These are phyloP conservation scores for Xanthoceras sorbifolium DNA, from an alignment of 345 rosid species.

Conservation along the genomic window DNA sequence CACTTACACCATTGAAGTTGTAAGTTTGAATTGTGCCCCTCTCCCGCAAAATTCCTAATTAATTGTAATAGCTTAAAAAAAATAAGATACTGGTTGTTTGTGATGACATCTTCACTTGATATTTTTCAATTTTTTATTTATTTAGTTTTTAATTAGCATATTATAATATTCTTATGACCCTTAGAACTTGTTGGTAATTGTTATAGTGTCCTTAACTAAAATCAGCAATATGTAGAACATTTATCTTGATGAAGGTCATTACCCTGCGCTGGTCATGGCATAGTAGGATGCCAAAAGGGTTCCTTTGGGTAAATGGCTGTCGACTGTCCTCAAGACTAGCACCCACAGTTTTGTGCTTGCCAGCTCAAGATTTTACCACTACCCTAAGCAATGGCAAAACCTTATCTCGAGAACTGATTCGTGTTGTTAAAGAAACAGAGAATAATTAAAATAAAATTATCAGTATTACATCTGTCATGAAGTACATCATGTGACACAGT, in stretches of 20 bases:
- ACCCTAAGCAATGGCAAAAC: not conserved
- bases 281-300: not conserved
- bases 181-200: not conserved
- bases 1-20: too few relatives aligned
- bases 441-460: not conserved
- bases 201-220: not conserved
- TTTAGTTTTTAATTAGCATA: not conserved
- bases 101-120: not conserved
- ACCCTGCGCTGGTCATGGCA: not conserved
- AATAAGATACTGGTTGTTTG: not conserved
- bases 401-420: not conserved
- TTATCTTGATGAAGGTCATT: not conserved
- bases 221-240: constrained; percentile 2
- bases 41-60: too few relatives aligned
- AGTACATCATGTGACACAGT: too few relatives aligned
- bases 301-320: not conserved
- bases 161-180: not conserved
- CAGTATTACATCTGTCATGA: not conserved
- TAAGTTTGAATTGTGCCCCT: too few relatives aligned
- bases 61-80: too few relatives aligned
- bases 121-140: not conserved
- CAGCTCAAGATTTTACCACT: not conserved
- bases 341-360: not conserved
- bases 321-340: not conserved
- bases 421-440: not conserved